Evolutionary conservation across 768 basidiomycete genomes (phyloP).

Genomic region (Hirschioporus abietinus): DNA sequence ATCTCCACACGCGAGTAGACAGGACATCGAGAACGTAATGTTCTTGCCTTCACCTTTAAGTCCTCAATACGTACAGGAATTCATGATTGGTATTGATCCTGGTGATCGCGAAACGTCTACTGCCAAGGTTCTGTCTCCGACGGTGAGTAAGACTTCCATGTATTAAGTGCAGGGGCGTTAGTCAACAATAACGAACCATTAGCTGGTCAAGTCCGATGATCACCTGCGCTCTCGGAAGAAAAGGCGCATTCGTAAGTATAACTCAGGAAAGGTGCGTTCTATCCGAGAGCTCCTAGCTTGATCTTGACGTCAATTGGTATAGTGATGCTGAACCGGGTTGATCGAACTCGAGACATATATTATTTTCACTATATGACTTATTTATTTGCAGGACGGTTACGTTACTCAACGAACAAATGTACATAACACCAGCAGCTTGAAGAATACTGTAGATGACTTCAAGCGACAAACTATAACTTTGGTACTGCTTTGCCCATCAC

Average conservation of each 20-base stretch:
- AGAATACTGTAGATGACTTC: too few species aligned
- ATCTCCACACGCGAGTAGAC: neutral
- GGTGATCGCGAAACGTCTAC: neutral
- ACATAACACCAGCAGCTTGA: too few species aligned
- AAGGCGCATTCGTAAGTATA: neutral
- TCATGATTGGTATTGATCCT: neutral
- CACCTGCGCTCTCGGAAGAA: neutral
- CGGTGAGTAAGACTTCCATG: neutral
- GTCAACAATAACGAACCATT: neutral
- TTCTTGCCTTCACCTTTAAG: neutral
- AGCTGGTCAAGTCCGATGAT: neutral
- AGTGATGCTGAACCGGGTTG: too few species aligned
- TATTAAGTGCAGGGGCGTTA: neutral
- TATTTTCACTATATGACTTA: too few species aligned
- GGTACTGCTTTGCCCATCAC: too few species aligned
- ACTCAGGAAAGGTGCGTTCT: too few species aligned
- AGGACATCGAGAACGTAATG: neutral
- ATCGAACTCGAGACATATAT: too few species aligned
- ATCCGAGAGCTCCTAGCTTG: too few species aligned
- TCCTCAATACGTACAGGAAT: neutral
- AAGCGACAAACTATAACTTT: too few species aligned
- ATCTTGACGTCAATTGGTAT: too few species aligned
- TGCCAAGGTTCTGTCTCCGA: neutral
- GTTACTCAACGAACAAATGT: too few species aligned
- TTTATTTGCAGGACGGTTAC: too few species aligned